Conservation (phyloP, 495 filamentous ascomycete species). For the Aspergillus homomorphus region DNA sequence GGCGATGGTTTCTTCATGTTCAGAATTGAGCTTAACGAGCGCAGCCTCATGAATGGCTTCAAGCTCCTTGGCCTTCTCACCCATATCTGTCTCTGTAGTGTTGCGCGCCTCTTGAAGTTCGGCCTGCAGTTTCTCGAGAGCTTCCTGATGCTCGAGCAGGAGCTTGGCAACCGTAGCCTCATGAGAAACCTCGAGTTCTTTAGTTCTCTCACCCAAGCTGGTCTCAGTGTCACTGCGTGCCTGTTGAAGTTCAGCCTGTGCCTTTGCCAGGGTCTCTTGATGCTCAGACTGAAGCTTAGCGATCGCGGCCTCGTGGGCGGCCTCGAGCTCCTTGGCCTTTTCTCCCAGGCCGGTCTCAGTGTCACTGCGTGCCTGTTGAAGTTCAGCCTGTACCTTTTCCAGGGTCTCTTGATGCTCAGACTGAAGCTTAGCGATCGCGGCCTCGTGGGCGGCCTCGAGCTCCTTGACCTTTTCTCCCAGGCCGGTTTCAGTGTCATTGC, state of each 20-base stretch:
- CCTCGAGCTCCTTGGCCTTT: conserved; percentile 1
- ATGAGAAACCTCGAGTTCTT: not conserved
- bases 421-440: not conserved
- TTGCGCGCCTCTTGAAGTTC: not conserved
- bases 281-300: conserved; percentile 1
- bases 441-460: not conserved
- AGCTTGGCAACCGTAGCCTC: not conserved
- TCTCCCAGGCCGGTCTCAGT: not conserved
- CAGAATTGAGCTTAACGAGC: not conserved
- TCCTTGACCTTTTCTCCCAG: not conserved
- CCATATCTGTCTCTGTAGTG: not conserved
- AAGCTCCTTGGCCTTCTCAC: not conserved
- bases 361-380: not conserved
- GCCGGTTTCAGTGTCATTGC: not conserved
- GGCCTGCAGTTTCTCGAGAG: not conserved
- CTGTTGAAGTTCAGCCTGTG: not conserved
- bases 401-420: not conserved
- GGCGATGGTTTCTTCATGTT: conserved; percentile 3
- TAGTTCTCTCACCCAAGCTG: not conserved
- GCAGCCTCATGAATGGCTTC: not conserved
- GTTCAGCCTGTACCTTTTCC: not conserved
- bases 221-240: not conserved
- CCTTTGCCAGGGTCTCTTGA: not conserved
- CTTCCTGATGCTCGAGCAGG: not conserved
- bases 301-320: not conserved